These are phyloP conservation scores for Mucor indicus DNA, from an alignment of 371 early-diverging fungal genomes.

Conservation along the genomic window DNA sequence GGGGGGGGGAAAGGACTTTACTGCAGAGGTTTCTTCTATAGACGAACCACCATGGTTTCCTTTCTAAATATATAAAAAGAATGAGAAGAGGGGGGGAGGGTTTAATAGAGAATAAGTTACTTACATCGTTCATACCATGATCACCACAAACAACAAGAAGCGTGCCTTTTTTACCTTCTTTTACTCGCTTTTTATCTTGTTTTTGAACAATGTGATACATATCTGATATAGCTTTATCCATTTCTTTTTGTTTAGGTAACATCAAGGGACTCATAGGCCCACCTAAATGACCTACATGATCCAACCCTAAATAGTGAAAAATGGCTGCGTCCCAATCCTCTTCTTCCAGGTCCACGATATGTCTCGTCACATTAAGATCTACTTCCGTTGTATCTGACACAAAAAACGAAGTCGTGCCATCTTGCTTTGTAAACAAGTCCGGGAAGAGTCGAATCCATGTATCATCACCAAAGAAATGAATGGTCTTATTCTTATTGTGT, in stretches of 20 bases:
- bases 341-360: slow-evolving; percentile 63
- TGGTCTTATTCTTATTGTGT: slow-evolving; percentile 43
- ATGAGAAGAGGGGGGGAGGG: no score
- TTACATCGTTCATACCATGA: slow-evolving; percentile 96
- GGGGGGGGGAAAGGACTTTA: slow-evolving; percentile 20
- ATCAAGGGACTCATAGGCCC: slow-evolving; percentile 79
- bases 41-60: slow-evolving; percentile 72
- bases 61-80: slow-evolving; percentile 23
- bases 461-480: slow-evolving; percentile 92
- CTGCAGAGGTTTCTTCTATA: slow-evolving; percentile 58
- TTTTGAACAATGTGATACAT: slow-evolving; percentile 50
- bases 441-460: slow-evolving; percentile 93
- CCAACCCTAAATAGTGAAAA: slow-evolving; percentile 92
- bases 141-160: slow-evolving; percentile 95
- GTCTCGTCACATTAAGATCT: slow-evolving; percentile 77
- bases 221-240: slow-evolving; percentile 65
- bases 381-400: slow-evolving; percentile 81
- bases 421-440: slow-evolving; percentile 55
- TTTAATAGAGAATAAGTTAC: no score
- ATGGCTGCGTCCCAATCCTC: slow-evolving; percentile 82
- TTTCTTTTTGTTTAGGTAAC: slow-evolving; percentile 76
- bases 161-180: slow-evolving; percentile 54
- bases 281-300: slow-evolving; percentile 93
- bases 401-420: slow-evolving; percentile 81
- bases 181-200: slow-evolving; percentile 44